Base-by-base conservation (phyloP, 306 rosid genomes). In the Trifolium fragiferum region DNA sequence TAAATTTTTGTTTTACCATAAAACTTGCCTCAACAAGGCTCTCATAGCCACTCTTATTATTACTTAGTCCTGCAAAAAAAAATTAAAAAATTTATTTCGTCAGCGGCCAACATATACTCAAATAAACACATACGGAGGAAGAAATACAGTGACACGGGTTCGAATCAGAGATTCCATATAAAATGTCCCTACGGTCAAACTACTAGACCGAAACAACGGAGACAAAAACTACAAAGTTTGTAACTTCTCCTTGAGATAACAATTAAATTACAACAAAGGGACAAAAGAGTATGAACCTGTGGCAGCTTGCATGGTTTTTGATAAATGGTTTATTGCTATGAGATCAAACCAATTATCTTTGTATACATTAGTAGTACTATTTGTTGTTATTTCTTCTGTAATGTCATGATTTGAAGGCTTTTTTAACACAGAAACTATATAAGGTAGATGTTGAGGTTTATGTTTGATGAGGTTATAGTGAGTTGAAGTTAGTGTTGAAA, bases 21-120 rank as follows among this genome's bases (percentile, higher is more conserved):
- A 64, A 79, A 51, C 98, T 87, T 78, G 93, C 98, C 66, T 92
- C 98, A 38, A 87, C 89, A 66, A 95, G 75, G 86, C 98, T 86
- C 37, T 84, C 86, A 38, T 83, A 95, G 3, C 99, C 99, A 35
- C 87, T 87, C 87, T 83, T 92, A 10, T 55, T 73, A 77, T 84
- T 92, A 44, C 66, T 49, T 15, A 87, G n/a, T 76, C 99, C 99
- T 92, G 80, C 78, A 73, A 49, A 73, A 15, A 14, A 47, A 27
- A 21, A 16, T n/a, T n/a, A 71, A 10, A 54, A 5, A 0, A 30
- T 30, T 30, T 30, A 30, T 30, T 30, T 30, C 5, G 33, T 30
- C 33, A 4, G 33, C 33, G 33, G 33, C 33, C 5, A 30, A 30
- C 33, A 30, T 6, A 30, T 30, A 30, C 33, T 30, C 33, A 30